A percentile compares a stretch with the other conserved stretches of the same genome.
Evolutionary conservation across 768 basidiomycete species (phyloP).

Genomic region (Lentinus brumalis): DNA sequence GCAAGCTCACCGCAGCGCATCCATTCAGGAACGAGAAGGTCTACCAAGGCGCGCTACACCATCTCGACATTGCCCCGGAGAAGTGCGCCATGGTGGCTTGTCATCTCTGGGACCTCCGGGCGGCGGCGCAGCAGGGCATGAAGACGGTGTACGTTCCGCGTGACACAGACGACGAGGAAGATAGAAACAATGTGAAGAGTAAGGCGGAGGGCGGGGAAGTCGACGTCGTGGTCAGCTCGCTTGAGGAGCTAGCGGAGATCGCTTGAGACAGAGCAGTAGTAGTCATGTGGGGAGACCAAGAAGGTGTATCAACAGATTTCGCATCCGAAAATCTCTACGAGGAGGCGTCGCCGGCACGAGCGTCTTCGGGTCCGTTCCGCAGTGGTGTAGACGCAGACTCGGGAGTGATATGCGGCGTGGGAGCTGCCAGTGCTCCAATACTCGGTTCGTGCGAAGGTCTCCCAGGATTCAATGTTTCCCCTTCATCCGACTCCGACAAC

Average conservation of each 20-base stretch:
- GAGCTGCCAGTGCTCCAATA: too few species aligned
- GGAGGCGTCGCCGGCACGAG: too few species aligned
- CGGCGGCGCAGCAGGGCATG: constrained; percentile 53
- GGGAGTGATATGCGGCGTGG: too few species aligned
- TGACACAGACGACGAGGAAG: constrained; percentile 43
- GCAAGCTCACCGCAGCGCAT: too few species aligned
- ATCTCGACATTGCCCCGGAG: constrained; percentile 49
- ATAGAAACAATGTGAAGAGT: constrained; percentile 36
- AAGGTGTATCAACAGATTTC: too few species aligned
- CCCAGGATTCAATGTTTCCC: too few species aligned
- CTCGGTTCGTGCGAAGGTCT: too few species aligned
- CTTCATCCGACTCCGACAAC: too few species aligned
- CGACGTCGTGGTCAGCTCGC: constrained; percentile 54
- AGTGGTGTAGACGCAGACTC: too few species aligned
- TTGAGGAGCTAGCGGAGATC: constrained; percentile 46
- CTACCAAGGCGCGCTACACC: constrained; percentile 50
- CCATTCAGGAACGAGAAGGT: constrained; percentile 47
- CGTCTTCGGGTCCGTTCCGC: too few species aligned
- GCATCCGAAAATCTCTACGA: too few species aligned
- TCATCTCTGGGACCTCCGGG: constrained; percentile 57
- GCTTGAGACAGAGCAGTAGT: neutral
- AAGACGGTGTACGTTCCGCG: constrained; percentile 61
- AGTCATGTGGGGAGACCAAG: neutral
- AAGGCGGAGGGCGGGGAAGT: constrained; percentile 59
- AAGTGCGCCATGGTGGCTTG: constrained; percentile 66